These are phyloP conservation scores for Rhodamnia rubescens DNA, from an alignment of 345 rosid genomes.

Conservation along the genomic window DNA sequence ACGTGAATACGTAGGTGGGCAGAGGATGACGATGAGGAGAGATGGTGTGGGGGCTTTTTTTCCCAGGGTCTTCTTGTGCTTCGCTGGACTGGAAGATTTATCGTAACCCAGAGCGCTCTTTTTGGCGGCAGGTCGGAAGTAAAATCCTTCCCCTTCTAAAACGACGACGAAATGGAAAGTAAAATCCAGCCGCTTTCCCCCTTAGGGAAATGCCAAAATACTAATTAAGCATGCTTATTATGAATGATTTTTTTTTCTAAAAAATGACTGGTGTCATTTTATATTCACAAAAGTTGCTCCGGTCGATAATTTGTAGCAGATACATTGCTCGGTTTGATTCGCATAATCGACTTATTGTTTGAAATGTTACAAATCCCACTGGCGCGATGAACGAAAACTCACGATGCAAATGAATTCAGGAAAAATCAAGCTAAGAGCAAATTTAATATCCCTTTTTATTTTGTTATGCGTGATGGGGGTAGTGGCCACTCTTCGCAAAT, in stretches of 20 bases:
- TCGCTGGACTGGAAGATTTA: neutral
- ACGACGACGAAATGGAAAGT: neutral
- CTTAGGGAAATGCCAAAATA: neutral
- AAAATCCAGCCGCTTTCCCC: neutral
- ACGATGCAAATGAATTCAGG: neutral
- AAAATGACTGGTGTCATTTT: neutral
- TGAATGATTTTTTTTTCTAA: neutral
- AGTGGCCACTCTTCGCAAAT: too few relatives aligned
- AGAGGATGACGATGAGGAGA: neutral
- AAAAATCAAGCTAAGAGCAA: too few relatives aligned
- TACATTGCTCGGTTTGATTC: neutral
- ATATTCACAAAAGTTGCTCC: neutral
- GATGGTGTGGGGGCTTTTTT: neutral
- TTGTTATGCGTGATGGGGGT: neutral
- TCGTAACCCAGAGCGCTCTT: neutral
- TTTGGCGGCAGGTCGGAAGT: neutral
- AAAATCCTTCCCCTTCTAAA: neutral
- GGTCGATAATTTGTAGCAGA: neutral
- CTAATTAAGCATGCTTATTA: neutral
- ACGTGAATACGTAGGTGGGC: neutral
- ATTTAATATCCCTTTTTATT: too few relatives aligned
- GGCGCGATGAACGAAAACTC: fast-evolving
- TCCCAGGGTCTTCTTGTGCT: neutral
- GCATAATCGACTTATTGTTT: neutral
- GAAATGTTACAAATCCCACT: fast-evolving